These are phyloP conservation scores for Mallotus repandus DNA, from an alignment of 441 rosid species.

Conservation along the genomic window DNA sequence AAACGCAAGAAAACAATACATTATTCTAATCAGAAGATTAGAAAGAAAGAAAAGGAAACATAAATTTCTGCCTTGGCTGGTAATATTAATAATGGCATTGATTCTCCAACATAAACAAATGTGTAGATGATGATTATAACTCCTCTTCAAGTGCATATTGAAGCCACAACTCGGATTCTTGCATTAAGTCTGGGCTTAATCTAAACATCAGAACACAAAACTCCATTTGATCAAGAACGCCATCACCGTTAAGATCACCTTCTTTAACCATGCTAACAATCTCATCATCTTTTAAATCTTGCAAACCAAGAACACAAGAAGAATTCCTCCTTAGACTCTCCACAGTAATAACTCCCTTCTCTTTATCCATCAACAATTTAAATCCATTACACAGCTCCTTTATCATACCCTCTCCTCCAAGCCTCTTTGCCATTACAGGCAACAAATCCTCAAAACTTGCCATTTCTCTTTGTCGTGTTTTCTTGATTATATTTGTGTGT, in stretches of 20 bases:
- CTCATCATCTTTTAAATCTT: slow-evolving; percentile 48
- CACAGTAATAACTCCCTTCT: slow-evolving; percentile 44
- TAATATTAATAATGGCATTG: too few species aligned
- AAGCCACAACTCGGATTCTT: slow-evolving; percentile 37
- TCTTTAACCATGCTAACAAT: slow-evolving; percentile 52
- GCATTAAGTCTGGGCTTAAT: slow-evolving; percentile 62
- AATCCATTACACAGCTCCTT: slow-evolving; percentile 62
- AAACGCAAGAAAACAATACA: too few species aligned
- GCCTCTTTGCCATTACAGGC: slow-evolving; percentile 57
- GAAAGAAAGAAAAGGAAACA: too few species aligned
- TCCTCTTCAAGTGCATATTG: background rate
- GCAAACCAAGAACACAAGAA: slow-evolving; percentile 41
- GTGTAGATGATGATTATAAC: background rate
- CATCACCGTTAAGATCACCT: slow-evolving; percentile 61
- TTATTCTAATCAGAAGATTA: too few species aligned
- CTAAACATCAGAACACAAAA: slow-evolving; percentile 67
- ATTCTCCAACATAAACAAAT: too few species aligned
- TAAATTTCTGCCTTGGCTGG: too few species aligned
- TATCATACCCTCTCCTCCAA: slow-evolving; percentile 64
- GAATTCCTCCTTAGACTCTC: slow-evolving; percentile 55
- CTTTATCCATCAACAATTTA: slow-evolving; percentile 51
- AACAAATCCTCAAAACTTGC: slow-evolving; percentile 42
- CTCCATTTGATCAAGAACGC: slow-evolving; percentile 54
- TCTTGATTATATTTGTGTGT: background rate
- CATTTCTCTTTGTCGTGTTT: background rate